These are phyloP conservation scores for Penicillium alfredii DNA, from an alignment of 495 filamentous ascomycete genomes.

Conservation along the genomic window DNA sequence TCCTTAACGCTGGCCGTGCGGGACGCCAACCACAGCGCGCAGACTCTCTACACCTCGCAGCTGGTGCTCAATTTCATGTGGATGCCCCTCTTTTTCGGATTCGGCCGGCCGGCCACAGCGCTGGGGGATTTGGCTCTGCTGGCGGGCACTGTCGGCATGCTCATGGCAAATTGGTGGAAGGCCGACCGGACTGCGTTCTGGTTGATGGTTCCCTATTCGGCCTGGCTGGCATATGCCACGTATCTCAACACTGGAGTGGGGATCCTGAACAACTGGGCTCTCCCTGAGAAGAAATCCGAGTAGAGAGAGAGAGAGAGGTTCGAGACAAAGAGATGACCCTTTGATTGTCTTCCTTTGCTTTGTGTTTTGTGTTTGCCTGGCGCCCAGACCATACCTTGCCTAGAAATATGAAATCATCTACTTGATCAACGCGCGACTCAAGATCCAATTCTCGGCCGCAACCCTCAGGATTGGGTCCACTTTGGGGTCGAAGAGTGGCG, in stretches of 20 bases:
- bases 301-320: slow-evolving; percentile 1
- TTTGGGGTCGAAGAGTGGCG: no score
- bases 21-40: slow-evolving; percentile 21
- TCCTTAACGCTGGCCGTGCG: slow-evolving; percentile 32
- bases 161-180: slow-evolving; percentile 68
- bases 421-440: no score
- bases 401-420: no score
- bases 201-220: slow-evolving; percentile 70
- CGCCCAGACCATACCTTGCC: no score
- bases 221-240: slow-evolving; percentile 72
- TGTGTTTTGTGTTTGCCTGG: no score
- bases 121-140: slow-evolving; percentile 70
- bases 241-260: slow-evolving; percentile 19
- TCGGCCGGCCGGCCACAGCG: slow-evolving; percentile 64
- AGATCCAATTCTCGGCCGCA: no score
- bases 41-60: slow-evolving; percentile 75
- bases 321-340: no score
- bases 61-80: slow-evolving; percentile 77
- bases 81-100: slow-evolving; percentile 90
- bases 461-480: no score
- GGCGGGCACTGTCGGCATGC: slow-evolving; percentile 58
- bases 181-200: slow-evolving; percentile 67
- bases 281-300: slow-evolving; percentile 9
- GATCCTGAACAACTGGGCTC: slow-evolving; percentile 17
- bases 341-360: no score